These are phyloP conservation scores for Heliocybe sulcata DNA, from an alignment of 1,284 basidiomycete species.

Conservation along the genomic window DNA sequence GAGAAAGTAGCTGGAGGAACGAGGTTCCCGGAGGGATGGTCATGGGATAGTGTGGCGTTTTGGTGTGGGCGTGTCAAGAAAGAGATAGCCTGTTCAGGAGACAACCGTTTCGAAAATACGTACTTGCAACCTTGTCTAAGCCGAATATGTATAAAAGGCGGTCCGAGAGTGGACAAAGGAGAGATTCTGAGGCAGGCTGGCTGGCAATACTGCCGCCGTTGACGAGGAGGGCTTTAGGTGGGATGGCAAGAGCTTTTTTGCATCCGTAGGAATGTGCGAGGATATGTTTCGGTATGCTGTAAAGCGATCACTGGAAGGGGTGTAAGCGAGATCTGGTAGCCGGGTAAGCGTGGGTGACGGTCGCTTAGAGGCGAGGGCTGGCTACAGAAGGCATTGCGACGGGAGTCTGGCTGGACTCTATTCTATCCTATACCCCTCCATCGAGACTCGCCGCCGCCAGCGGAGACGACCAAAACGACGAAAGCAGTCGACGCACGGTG, in stretches of 20 bases:
- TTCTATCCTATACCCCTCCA: neutral
- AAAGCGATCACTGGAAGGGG: neutral
- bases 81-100: neutral
- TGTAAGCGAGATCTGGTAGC: neutral
- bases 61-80: no score
- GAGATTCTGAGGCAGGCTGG: neutral
- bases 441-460: neutral
- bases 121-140: neutral
- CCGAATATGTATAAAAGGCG: neutral
- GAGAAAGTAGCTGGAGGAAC: no score
- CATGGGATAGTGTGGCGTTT: neutral
- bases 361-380: neutral
- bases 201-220: no score
- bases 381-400: neutral
- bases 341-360: neutral
- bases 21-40: neutral
- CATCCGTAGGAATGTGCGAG: no score
- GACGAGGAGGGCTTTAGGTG: no score
- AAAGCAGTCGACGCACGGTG: neutral
- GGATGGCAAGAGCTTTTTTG: no score
- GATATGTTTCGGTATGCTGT: neutral
- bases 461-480: neutral
- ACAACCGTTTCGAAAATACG: neutral
- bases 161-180: neutral
- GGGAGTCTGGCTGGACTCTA: neutral